Evolutionary conservation across 1,139 yeast genomes (phyloP).

Genomic region (Geotrichum reessii): DNA sequence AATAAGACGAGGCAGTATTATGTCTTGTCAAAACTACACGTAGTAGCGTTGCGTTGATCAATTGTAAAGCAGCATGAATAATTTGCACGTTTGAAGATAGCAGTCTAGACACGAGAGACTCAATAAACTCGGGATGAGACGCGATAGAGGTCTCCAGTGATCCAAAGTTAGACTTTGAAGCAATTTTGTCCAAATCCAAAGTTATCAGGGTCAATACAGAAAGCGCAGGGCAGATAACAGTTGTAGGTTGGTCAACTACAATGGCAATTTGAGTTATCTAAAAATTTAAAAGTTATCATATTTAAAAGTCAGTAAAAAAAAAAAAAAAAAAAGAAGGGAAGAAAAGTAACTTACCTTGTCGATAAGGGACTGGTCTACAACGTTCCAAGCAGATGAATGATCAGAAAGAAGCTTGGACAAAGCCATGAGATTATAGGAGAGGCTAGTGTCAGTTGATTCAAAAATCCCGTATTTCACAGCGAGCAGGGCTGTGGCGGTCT

Average conservation of each 20-base stretch:
- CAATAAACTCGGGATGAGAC: conserved; percentile 22
- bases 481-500: conserved; percentile 30
- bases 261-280: conserved; percentile 22
- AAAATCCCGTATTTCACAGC: conserved; percentile 31
- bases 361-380: conserved; percentile 28
- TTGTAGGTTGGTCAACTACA: conserved; percentile 24
- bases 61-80: conserved; percentile 27
- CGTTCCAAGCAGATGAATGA: conserved; percentile 29
- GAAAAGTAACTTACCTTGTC: conserved; percentile 21
- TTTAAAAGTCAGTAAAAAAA: background rate
- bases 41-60: conserved; percentile 26
- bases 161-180: conserved; percentile 20
- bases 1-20: conserved; percentile 24
- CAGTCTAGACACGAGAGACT: conserved; percentile 25
- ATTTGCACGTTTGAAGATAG: conserved; percentile 25
- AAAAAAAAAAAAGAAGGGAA: background rate
- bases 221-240: conserved; percentile 29
- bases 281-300: background rate
- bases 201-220: conserved; percentile 28
- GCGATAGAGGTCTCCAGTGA: conserved; percentile 24
- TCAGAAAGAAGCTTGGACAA: conserved; percentile 25
- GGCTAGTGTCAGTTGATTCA: conserved; percentile 27
- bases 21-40: conserved; percentile 25
- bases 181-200: conserved; percentile 24
- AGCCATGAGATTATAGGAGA: conserved; percentile 28